Base-by-base conservation (phyloP, 2,329 filamentous ascomycete species). In the Lecanicillium sp. region DNA sequence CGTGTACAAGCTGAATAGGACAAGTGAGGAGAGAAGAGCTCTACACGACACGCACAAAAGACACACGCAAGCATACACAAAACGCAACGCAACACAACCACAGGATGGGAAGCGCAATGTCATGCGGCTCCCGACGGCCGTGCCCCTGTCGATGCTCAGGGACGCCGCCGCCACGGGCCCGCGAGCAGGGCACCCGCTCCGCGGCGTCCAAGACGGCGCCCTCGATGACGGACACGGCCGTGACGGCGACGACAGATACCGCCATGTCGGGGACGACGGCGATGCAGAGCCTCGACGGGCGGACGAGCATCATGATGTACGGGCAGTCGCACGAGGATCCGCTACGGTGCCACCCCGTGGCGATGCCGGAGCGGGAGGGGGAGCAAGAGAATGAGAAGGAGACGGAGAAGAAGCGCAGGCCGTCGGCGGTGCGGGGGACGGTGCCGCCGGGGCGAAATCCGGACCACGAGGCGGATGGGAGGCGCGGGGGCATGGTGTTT, bases 291-390 rank as follows among this genome's bases (percentile, higher is more conserved):
- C 5, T 26, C 5, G 37, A 47, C 21, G 37, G 37, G 5, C 14
- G 36, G 5, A 35, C n/a, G 8, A 41, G 21, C n/a, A 27, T 41
- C 11, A 6, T 27, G 8, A 20, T 33, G 29, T 11, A 21, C 21
- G 37, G 44, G 5, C 29, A 8, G 19, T n/a, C 9, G 6, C 44
- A 47, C 29, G 37, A 26, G 15, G 37, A 47, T 17, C 44, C 44
- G 21, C 29, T 47, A 5, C 36, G 44, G 5, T 19, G 37, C 37
- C 10, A 47, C 44, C 44, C 44, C 19, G 15, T 35, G 20, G 10
- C 33, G 12, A 15, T 6, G 15, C 17, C 5, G 17, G 10, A n/a
- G n/a, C n/a, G n/a, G n/a, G n/a, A n/a, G n/a, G n/a, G n/a, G n/a
- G n/a, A n/a, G n/a, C n/a, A n/a, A n/a, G n/a, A n/a, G n/a, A n/a